Conservation (phyloP, 208 protist genomes). For the Trypanosoma avium region DNA sequence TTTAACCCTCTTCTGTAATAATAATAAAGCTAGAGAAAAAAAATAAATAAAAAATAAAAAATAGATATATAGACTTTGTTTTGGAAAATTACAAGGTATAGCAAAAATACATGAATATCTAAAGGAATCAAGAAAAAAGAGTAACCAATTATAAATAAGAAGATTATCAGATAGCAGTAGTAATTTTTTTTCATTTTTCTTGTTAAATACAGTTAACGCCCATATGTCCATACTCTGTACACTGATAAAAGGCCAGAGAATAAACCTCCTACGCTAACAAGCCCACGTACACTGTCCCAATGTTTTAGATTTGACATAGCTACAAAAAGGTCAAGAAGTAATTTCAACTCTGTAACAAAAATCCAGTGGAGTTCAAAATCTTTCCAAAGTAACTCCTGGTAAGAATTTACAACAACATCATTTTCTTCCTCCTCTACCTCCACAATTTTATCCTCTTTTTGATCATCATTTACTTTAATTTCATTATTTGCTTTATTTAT, state of each 20-base stretch:
- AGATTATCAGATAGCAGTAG: too few relatives aligned
- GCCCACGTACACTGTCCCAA: slow-evolving; percentile 64
- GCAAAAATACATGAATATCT: background rate
- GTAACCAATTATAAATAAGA: background rate
- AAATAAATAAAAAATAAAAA: background rate
- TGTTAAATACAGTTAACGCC: slow-evolving; percentile 38
- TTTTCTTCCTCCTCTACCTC: slow-evolving; percentile 38
- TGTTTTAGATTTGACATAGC: slow-evolving; percentile 53
- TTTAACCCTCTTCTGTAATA: background rate
- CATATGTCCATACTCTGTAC: slow-evolving; percentile 92
- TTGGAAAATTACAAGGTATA: too few relatives aligned
- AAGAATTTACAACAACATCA: slow-evolving; percentile 75
- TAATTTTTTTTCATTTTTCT: slow-evolving; percentile 4
- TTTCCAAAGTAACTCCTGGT: slow-evolving; percentile 83
- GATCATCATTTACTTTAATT: slow-evolving; percentile 14
- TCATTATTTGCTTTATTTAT: slow-evolving; percentile 20
- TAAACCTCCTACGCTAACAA: slow-evolving; percentile 75
- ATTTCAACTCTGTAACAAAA: slow-evolving; percentile 84
- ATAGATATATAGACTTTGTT: too few relatives aligned
- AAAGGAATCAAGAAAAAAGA: background rate
- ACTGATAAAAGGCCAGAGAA: slow-evolving; percentile 85
- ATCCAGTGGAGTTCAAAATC: slow-evolving; percentile 92
- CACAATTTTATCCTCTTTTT: slow-evolving; percentile 11
- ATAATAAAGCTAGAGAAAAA: background rate
- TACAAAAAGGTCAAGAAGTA: slow-evolving; percentile 88